Evolutionary conservation across 495 filamentous ascomycete genomes (phyloP).

Genomic region (Annulohypoxylon nitens): DNA sequence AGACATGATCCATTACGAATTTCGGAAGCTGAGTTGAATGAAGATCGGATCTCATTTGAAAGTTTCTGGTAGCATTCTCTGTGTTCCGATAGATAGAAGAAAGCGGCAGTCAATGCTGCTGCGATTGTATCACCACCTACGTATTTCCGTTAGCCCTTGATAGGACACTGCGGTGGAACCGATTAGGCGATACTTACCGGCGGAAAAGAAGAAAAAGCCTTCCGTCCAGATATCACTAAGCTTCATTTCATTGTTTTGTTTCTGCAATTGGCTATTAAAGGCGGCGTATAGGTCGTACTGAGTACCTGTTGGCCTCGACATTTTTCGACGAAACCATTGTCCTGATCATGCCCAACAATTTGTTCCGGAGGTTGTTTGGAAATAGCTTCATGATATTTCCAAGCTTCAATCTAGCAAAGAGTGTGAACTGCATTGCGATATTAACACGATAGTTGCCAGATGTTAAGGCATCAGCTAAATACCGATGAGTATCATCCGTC

Average conservation of each 20-base stretch:
- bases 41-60: conserved; percentile 53
- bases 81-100: conserved; percentile 69
- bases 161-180: too few species aligned
- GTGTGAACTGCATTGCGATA: not conserved
- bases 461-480: not conserved
- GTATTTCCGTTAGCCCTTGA: too few species aligned
- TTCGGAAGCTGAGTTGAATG: conserved; percentile 55
- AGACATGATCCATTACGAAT: conserved; percentile 59
- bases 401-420: not conserved
- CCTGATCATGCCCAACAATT: too few species aligned
- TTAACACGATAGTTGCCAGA: not conserved
- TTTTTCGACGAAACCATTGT: too few species aligned
- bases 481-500: not conserved
- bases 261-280: too few species aligned
- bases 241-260: too few species aligned
- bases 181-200: too few species aligned
- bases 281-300: too few species aligned
- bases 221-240: too few species aligned
- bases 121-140: too few species aligned
- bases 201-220: too few species aligned
- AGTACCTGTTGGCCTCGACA: too few species aligned
- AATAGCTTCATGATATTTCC: not conserved
- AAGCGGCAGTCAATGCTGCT: conserved; percentile 4
- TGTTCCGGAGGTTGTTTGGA: not conserved
- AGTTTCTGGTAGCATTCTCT: conserved; percentile 56